Percentiles rank a stretch among this genome's conserved stretches.
Conservation (phyloP, 192 early-diverging fungal species). For the Spizellomyces punctatus region DNA sequence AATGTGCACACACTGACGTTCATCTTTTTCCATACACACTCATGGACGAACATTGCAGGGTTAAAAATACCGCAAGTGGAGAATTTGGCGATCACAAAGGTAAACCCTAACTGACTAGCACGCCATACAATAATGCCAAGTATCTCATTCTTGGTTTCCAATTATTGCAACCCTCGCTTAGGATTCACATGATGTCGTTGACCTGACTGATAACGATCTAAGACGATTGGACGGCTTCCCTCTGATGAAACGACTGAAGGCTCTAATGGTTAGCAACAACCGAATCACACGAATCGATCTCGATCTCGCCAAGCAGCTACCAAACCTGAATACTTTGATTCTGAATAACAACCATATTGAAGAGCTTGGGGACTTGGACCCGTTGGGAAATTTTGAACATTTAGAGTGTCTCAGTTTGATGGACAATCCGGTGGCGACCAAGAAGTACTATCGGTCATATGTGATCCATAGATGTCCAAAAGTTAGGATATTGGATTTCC, state of each 20-base stretch:
- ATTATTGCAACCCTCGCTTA: slow-evolving; percentile 26
- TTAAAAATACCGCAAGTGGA: slow-evolving; percentile 90
- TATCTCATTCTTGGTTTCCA: background rate
- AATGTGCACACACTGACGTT: background rate
- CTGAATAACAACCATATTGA: slow-evolving; percentile 84
- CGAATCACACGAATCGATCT: slow-evolving; percentile 80
- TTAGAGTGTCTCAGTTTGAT: slow-evolving; percentile 72
- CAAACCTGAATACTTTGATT: slow-evolving; percentile 77
- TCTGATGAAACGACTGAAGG: slow-evolving; percentile 68
- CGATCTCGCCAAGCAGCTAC: slow-evolving; percentile 65
- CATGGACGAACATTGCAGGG: slow-evolving; percentile 43
- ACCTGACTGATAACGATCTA: slow-evolving; percentile 92
- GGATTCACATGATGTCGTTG: slow-evolving; percentile 90
- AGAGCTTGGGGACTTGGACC: slow-evolving; percentile 86
- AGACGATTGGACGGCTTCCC: slow-evolving; percentile 88
- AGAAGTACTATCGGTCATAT: slow-evolving; percentile 75
- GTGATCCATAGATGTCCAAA: slow-evolving; percentile 79
- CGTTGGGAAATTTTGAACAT: slow-evolving; percentile 50
- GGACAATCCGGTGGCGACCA: slow-evolving; percentile 87
- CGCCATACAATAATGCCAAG: background rate
- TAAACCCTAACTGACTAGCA: slow-evolving; percentile 30
- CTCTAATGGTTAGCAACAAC: slow-evolving; percentile 85
- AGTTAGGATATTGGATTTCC: slow-evolving; percentile 87
- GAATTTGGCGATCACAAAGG: slow-evolving; percentile 93
- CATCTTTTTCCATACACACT: background rate